Base-by-base conservation (phyloP, 306 rosid species). In the Ochetophila trinervis region DNA sequence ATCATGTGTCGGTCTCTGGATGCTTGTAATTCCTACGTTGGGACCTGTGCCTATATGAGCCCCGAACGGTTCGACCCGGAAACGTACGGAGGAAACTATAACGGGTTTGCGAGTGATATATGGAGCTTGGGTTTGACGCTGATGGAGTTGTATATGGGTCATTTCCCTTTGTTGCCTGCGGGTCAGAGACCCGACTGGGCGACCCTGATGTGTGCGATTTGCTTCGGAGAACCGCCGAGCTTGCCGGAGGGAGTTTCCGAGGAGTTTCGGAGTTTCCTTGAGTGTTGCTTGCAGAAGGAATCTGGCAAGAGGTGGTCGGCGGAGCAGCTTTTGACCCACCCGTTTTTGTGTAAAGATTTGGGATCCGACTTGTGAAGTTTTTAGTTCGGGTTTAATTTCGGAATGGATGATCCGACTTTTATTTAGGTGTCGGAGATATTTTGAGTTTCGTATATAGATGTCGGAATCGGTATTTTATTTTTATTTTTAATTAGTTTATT, bases 11-110 rank as follows among this genome's bases (percentile, higher is more conserved):
- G 98, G 23, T 73, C 85, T 6, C 72, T 89, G 16, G 95, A 92
- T 48, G 79, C 92, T 23, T 92, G 98, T 22, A 89, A 85, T 51
- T 87, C 96, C 0, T 92, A 89, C 53, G 96, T 92, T 1, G 98
- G 98, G 6, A 92, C 98, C 48, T 92, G 96, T 58, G 96, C 98
- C 2, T 92, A 92, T 74, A 92, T 92, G 98, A 92, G 98, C 66
- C 98, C 98, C 0, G 98, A 92, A 20, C 79, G 98, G 53, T 92
- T 92, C 69, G 95, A 92, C 86, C 98, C 98, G 13, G 91, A 89
- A 1, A 76, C 69, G 0, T 84, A 79, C 32, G 98, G 95, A 35
- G 98, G 96, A 4, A 87, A 75, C 24, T 92, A 92, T 69, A 77
- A 92, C 59, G 98, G 95, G 0, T 92, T 75, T 34, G 87, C 98